These are phyloP conservation scores for Artemisia argyi DNA, from an alignment of 129 eudicot genomes.

Conservation along the genomic window DNA sequence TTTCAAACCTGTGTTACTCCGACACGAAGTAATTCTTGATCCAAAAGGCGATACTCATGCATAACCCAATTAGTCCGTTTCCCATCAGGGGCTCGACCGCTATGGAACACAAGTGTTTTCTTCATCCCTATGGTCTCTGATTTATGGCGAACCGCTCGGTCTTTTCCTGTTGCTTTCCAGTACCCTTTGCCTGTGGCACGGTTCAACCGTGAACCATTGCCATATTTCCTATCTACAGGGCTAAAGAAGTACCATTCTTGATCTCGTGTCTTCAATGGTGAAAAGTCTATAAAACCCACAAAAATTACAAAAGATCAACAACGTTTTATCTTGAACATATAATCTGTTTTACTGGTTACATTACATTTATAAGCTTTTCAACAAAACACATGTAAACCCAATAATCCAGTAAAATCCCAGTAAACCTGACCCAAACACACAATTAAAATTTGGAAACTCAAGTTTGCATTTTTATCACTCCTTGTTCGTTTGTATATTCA, in stretches of 20 bases:
- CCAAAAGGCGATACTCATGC: constrained; percentile 79
- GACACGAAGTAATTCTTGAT: constrained; percentile 56
- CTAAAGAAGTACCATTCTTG: constrained; percentile 88
- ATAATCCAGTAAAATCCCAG: background rate
- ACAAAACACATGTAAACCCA: background rate
- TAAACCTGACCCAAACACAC: background rate
- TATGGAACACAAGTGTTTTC: constrained; percentile 81
- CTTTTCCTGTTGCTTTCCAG: constrained; percentile 91
- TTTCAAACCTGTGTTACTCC: constrained; percentile 68
- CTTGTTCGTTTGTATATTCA: background rate
- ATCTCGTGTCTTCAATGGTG: constrained; percentile 74
- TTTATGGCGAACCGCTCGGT: constrained; percentile 64
- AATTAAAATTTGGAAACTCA: background rate
- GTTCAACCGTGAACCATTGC: constrained; percentile 70
- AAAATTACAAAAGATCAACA: constrained; percentile 6
- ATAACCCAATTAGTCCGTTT: constrained; percentile 87
- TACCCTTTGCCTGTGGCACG: constrained; percentile 82
- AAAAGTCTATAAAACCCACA: constrained; percentile 42
- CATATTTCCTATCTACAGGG: constrained; percentile 74
- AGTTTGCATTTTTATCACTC: background rate
- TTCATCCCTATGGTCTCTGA: constrained; percentile 73
- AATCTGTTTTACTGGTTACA: background rate
- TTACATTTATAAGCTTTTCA: background rate
- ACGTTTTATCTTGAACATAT: background rate
- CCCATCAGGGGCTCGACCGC: constrained; percentile 91